phyloP scores from a whole-genome alignment of 352 stramenopile genomes.

The Phytophthora melonis region DNA sequence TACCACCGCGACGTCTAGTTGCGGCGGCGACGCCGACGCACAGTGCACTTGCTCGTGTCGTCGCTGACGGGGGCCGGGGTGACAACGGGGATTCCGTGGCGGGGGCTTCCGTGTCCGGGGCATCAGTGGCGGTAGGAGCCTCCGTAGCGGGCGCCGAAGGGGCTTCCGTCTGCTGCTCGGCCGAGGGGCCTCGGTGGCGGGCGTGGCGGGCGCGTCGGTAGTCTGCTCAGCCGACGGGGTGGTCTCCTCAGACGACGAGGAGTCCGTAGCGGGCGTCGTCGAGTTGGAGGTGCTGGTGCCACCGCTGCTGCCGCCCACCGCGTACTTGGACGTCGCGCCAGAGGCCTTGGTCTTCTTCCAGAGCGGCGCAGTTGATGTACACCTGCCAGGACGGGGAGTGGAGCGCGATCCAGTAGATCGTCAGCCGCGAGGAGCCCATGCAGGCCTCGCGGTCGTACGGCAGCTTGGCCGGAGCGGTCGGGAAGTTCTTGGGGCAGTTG shows the following conservation, averaged over 20 bases:
- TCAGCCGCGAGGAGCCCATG: slow-evolving; percentile 25
- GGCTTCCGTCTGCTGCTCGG: slow-evolving; percentile 17
- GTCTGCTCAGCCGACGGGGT: slow-evolving; percentile 10
- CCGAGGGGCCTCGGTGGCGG: slow-evolving; percentile 7
- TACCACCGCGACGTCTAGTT: slow-evolving; percentile 28
- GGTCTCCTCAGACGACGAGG: slow-evolving; percentile 23
- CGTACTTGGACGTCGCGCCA: slow-evolving; percentile 36
- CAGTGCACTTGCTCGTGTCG: slow-evolving; percentile 35
- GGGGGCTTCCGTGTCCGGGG: slow-evolving; percentile 26
- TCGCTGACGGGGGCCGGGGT: slow-evolving; percentile 15
- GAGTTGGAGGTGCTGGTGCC: slow-evolving; percentile 16
- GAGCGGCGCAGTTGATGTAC: slow-evolving; percentile 41
- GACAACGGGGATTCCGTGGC: slow-evolving; percentile 20
- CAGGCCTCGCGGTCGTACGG: slow-evolving; percentile 36
- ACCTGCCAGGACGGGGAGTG: slow-evolving; percentile 39
- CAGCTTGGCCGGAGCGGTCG: slow-evolving; percentile 28
- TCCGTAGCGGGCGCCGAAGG: slow-evolving; percentile 16
- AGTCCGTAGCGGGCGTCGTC: slow-evolving; percentile 25
- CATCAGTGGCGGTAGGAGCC: slow-evolving; percentile 19
- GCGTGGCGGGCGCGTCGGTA: slow-evolving; percentile 5
- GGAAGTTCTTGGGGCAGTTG: slow-evolving; percentile 42
- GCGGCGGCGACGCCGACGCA: slow-evolving; percentile 32
- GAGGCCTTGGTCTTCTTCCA: slow-evolving; percentile 33
- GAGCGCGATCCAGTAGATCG: slow-evolving; percentile 41
- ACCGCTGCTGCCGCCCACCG: slow-evolving; percentile 25